Conservation (phyloP, 1,139 yeast species). For the Yamadazyma epiphylla region DNA sequence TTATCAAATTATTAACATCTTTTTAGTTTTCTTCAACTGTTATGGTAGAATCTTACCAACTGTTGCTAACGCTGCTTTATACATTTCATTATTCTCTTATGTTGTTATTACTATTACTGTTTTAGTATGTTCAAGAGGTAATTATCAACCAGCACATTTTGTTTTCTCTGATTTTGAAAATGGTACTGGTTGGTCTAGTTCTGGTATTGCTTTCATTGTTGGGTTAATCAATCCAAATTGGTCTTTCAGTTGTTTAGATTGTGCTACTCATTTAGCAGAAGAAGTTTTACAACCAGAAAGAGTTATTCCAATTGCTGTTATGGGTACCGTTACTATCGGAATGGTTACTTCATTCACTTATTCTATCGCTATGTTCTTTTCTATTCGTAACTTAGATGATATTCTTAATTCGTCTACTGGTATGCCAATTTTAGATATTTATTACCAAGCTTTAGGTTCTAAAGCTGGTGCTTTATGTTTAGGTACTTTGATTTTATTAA, state of each 20-base stretch:
- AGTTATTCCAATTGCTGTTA: constrained; percentile 59
- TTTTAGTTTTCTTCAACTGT: constrained; percentile 33
- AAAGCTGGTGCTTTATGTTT: constrained; percentile 58
- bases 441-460: constrained; percentile 52
- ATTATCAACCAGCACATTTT: constrained; percentile 32
- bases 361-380: constrained; percentile 61
- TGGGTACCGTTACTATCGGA: constrained; percentile 66
- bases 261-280: constrained; percentile 70
- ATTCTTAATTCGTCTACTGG: constrained; percentile 49
- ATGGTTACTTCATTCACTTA: constrained; percentile 59
- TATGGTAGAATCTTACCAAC: constrained; percentile 34
- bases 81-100: constrained; percentile 35
- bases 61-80: constrained; percentile 33
- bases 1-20: constrained; percentile 36
- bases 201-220: constrained; percentile 61
- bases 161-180: constrained; percentile 37
- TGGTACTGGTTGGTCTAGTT: constrained; percentile 58
- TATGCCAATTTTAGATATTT: constrained; percentile 61
- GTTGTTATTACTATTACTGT: constrained; percentile 33
- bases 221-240: constrained; percentile 68
- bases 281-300: constrained; percentile 58
- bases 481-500: constrained; percentile 53
- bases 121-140: constrained; percentile 33
- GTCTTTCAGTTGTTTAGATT: constrained; percentile 67
- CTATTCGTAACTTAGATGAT: constrained; percentile 46